phyloP scores from a whole-genome alignment of 768 basidiomycete species.

The Mrakia frigida region DNA sequence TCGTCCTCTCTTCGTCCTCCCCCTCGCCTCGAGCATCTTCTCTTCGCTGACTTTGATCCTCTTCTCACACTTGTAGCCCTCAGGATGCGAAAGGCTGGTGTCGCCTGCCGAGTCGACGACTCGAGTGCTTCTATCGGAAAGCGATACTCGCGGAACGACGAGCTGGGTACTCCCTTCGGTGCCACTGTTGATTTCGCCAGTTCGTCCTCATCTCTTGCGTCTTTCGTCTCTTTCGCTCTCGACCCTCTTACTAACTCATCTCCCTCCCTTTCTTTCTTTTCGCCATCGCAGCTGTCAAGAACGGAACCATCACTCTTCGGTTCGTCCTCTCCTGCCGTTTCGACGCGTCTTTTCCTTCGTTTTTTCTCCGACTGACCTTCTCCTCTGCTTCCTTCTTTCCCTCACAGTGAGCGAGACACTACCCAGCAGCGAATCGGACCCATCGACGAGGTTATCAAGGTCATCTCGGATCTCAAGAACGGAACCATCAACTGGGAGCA shows the following conservation, averaged over 20 bases:
- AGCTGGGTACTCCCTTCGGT: conserved; percentile 95
- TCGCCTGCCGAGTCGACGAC: conserved; percentile 91
- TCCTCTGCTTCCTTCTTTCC: not conserved
- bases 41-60: not conserved
- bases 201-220: conserved; percentile 41
- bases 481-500: conserved; percentile 71
- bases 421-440: conserved; percentile 85
- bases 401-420: conserved; percentile 82
- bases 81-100: conserved; percentile 78
- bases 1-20: conserved; percentile 47
- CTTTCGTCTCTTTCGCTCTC: not conserved
- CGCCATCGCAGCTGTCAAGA: conserved; percentile 41
- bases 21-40: no score
- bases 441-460: conserved; percentile 79
- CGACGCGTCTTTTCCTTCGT: not conserved
- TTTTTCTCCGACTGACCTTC: conserved; percentile 2
- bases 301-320: conserved; percentile 90
- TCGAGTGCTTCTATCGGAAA: conserved; percentile 92
- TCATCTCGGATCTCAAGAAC: conserved; percentile 70
- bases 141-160: conserved; percentile 96
- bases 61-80: conserved; percentile 53
- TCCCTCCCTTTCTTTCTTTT: not conserved
- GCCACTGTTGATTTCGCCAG: conserved; percentile 93
- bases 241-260: not conserved
- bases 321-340: conserved; percentile 49